phyloP scores from a whole-genome alignment of 176 grass and related monocot species.

The Avena atlantica region DNA sequence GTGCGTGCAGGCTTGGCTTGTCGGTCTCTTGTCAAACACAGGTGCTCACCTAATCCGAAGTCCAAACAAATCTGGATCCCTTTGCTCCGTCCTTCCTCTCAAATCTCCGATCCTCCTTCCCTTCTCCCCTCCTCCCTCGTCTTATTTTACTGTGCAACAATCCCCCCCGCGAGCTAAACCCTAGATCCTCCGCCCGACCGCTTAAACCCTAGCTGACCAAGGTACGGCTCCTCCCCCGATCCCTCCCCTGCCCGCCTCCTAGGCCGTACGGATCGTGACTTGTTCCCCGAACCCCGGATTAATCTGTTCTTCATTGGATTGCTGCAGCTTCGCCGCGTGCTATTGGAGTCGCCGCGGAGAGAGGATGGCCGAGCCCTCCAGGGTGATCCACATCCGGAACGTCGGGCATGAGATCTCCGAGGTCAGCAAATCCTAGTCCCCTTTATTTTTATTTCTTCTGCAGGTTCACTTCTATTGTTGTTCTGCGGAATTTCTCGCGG shows the following conservation, averaged over 20 bases:
- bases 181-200: slow-evolving; percentile 27
- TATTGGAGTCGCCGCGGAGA: neutral
- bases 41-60: neutral
- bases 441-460: too few species aligned
- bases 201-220: slow-evolving; percentile 25
- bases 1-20: neutral
- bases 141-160: neutral
- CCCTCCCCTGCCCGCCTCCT: neutral
- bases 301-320: neutral
- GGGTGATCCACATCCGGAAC: slow-evolving; percentile 97
- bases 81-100: neutral
- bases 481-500: neutral
- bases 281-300: neutral
- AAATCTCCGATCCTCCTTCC: slow-evolving; percentile 10
- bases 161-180: slow-evolving; percentile 31
- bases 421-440: slow-evolving; percentile 44
- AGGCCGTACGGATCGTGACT: neutral
- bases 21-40: slow-evolving; percentile 23
- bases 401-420: slow-evolving; percentile 97
- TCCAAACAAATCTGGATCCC: slow-evolving; percentile 29
- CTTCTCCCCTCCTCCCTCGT: neutral
- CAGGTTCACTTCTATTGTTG: neutral
- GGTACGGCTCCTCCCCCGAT: neutral
- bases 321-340: neutral
- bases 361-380: slow-evolving; percentile 91